phyloP scores from a whole-genome alignment of 192 early-diverging fungal species.

The Backusella macrospora region DNA sequence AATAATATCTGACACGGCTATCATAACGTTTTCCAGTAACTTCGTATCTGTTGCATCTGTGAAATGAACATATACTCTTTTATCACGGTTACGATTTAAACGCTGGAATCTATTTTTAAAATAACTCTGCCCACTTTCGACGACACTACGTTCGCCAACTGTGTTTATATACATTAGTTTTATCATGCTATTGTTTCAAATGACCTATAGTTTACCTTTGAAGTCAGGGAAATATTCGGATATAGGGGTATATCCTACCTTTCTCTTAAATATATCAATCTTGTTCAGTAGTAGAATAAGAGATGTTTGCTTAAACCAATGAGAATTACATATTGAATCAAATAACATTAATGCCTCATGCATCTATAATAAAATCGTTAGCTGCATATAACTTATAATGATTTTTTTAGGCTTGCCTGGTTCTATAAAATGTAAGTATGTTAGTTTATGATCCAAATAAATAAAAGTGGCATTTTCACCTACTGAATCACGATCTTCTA shows the following conservation, averaged over 20 bases:
- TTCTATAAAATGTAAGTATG: slow-evolving; percentile 12
- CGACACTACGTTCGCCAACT: slow-evolving; percentile 34
- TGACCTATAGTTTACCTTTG: slow-evolving; percentile 41
- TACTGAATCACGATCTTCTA: slow-evolving; percentile 54
- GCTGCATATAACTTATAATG: not conserved
- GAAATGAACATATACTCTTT: slow-evolving; percentile 56
- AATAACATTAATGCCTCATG: slow-evolving; percentile 63
- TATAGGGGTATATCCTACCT: slow-evolving; percentile 51
- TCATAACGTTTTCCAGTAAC: slow-evolving; percentile 54
- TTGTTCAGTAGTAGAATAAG: slow-evolving; percentile 68
- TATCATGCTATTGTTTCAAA: not conserved
- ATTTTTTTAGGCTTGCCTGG: not conserved
- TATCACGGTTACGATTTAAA: slow-evolving; percentile 46
- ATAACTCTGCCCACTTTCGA: slow-evolving; percentile 39
- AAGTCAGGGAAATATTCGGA: slow-evolving; percentile 59
- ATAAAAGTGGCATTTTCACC: slow-evolving; percentile 6
- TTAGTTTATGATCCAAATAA: slow-evolving; percentile 4
- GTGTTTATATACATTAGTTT: not conserved
- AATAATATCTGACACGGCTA: slow-evolving; percentile 47
- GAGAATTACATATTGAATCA: slow-evolving; percentile 62
- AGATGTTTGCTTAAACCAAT: slow-evolving; percentile 62
- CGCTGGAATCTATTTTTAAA: slow-evolving; percentile 49
- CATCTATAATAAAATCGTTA: slow-evolving; percentile 42
- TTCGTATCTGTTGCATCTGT: slow-evolving; percentile 57
- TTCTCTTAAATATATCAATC: slow-evolving; percentile 61